Evolutionary conservation across 352 stramenopile species (phyloP).

Genomic region (Phytophthora macrochlamydospora): DNA sequence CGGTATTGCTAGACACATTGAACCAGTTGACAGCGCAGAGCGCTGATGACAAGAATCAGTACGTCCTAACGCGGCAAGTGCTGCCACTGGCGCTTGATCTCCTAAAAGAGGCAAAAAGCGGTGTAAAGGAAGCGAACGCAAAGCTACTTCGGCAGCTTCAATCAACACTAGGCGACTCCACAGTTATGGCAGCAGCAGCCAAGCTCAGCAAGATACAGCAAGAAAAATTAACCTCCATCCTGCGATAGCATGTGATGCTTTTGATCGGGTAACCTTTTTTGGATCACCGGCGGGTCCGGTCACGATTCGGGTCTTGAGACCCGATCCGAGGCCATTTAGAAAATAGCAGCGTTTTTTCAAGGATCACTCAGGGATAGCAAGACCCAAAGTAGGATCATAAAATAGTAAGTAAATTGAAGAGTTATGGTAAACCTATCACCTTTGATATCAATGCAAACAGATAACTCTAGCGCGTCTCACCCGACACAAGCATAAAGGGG

Average conservation of each 20-base stretch:
- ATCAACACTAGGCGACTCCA: slow-evolving; percentile 17
- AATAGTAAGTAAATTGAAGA: too few relatives aligned
- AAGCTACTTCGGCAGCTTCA: slow-evolving; percentile 44
- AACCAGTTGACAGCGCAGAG: slow-evolving; percentile 34
- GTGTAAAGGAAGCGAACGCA: slow-evolving; percentile 69
- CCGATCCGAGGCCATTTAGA: too few relatives aligned
- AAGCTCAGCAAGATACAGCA: slow-evolving; percentile 66
- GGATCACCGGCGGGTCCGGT: too few relatives aligned
- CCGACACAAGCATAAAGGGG: too few relatives aligned
- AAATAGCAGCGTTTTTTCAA: too few relatives aligned
- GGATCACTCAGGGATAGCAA: too few relatives aligned
- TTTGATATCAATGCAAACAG: too few relatives aligned
- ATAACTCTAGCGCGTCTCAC: too few relatives aligned
- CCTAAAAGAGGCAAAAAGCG: slow-evolving; percentile 77
- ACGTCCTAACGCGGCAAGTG: slow-evolving; percentile 65
- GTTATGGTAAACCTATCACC: too few relatives aligned
- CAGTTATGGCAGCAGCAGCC: slow-evolving; percentile 27
- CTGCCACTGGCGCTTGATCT: slow-evolving; percentile 71
- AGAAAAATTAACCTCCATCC: slow-evolving; percentile 49
- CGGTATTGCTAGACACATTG: slow-evolving; percentile 60
- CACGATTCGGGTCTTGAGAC: too few relatives aligned
- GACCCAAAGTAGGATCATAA: too few relatives aligned
- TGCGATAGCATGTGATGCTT: slow-evolving; percentile 29
- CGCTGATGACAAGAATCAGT: slow-evolving; percentile 59
- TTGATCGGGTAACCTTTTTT: too few relatives aligned